phyloP scores from a whole-genome alignment of 1,139 yeast species.

The Pichia sp. region DNA sequence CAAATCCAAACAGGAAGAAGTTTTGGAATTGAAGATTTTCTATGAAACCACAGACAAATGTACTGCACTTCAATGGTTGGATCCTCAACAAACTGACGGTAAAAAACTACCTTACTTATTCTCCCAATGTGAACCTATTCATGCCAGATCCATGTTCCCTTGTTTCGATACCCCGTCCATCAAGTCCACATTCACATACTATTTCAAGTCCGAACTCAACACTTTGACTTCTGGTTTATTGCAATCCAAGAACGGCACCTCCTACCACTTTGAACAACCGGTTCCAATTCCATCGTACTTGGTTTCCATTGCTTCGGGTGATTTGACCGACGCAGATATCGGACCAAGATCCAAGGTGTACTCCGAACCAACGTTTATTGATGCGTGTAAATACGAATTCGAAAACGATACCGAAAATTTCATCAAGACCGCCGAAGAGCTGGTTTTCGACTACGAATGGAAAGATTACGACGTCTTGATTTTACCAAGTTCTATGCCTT shows the following conservation, averaged over 20 bases:
- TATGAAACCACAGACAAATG: slow-evolving; percentile 67
- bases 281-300: slow-evolving; percentile 84
- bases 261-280: slow-evolving; percentile 52
- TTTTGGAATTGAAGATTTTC: slow-evolving; percentile 33
- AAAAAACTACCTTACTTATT: slow-evolving; percentile 65
- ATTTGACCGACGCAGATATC: slow-evolving; percentile 54
- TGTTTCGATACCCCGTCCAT: slow-evolving; percentile 88
- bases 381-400: slow-evolving; percentile 72
- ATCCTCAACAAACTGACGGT: slow-evolving; percentile 73
- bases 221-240: slow-evolving; percentile 66
- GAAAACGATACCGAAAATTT: slow-evolving; percentile 72
- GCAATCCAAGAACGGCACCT: slow-evolving; percentile 11
- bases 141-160: slow-evolving; percentile 82
- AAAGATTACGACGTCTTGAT: slow-evolving; percentile 72
- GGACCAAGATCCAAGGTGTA: slow-evolving; percentile 86
- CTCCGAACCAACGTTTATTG: slow-evolving; percentile 64
- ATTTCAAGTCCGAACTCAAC: slow-evolving; percentile 55
- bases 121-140: slow-evolving; percentile 89
- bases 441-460: slow-evolving; percentile 86
- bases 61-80: slow-evolving; percentile 83
- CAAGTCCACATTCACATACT: slow-evolving; percentile 56
- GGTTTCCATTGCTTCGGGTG: slow-evolving; percentile 83
- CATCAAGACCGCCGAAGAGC: slow-evolving; percentile 68
- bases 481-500: slow-evolving; percentile 79
- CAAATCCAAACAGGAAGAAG: slow-evolving; percentile 11